A percentile compares a stretch with the other conserved stretches of the same genome.
These are phyloP conservation scores for Chaetomium cochliodes DNA, from an alignment of 495 filamentous ascomycete genomes.

Conservation along the genomic window DNA sequence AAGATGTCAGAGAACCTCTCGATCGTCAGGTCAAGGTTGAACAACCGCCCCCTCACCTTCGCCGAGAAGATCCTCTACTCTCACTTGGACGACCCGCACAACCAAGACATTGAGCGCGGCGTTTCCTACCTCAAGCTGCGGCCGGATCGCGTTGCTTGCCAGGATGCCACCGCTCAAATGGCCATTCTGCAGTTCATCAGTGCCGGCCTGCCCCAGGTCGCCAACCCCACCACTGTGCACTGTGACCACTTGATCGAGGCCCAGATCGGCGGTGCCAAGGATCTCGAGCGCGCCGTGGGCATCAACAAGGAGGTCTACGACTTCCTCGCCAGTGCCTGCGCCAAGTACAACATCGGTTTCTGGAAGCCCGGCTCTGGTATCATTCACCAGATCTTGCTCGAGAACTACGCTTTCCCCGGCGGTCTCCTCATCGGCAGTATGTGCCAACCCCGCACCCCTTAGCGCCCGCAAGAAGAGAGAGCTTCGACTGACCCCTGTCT, in stretches of 20 bases:
- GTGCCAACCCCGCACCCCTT: background rate
- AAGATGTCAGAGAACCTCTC: slow-evolving; percentile 98
- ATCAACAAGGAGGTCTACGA: slow-evolving; percentile 99
- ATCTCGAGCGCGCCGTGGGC: slow-evolving; percentile 83
- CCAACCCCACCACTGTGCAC: slow-evolving; percentile 95
- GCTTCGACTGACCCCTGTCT: background rate
- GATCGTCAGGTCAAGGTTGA: slow-evolving; percentile 77
- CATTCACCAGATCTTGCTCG: slow-evolving; percentile 97
- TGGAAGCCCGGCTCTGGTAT: slow-evolving; percentile 98
- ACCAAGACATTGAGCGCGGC: slow-evolving; percentile 93
- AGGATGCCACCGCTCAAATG: slow-evolving; percentile 99
- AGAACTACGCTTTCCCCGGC: slow-evolving; percentile 98
- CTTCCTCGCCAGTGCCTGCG: slow-evolving; percentile 90
- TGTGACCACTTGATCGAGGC: slow-evolving; percentile 99
- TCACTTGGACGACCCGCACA: slow-evolving; percentile 95
- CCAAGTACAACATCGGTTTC: slow-evolving; percentile 99
- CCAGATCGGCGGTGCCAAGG: slow-evolving; percentile 89
- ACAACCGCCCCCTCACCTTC: slow-evolving; percentile 85
- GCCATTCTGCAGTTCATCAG: slow-evolving; percentile 99
- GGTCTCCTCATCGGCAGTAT: slow-evolving; percentile 87
- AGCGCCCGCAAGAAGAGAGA: too few species aligned
- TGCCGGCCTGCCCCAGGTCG: slow-evolving; percentile 90
- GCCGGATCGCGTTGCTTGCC: slow-evolving; percentile 97
- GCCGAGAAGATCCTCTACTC: slow-evolving; percentile 99
- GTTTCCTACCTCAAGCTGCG: slow-evolving; percentile 93